A percentile compares a stretch with the other conserved stretches of the same genome.
Evolutionary conservation across 1,284 basidiomycete genomes (phyloP).

Genomic region (Cronartium ribicola): DNA sequence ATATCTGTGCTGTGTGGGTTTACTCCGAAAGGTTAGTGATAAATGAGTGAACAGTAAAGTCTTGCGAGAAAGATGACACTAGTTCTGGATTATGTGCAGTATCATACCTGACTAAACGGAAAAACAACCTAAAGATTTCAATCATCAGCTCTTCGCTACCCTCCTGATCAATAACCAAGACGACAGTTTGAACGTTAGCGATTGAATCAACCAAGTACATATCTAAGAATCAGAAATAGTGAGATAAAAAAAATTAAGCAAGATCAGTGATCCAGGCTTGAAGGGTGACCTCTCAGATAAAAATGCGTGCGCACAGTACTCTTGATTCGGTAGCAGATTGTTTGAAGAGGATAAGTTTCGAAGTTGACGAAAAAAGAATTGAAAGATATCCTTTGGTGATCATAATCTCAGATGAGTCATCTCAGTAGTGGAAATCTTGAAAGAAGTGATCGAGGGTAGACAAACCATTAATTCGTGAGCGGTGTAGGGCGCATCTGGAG

Average conservation of each 20-base stretch:
- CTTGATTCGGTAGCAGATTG: constrained; percentile 50
- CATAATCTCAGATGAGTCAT: background rate
- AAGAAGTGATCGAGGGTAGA: background rate
- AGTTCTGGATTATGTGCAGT: too few relatives aligned
- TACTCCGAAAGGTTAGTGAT: constrained; percentile 1
- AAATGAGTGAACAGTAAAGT: background rate
- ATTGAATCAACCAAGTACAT: constrained; percentile 84
- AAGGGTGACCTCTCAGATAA: constrained; percentile 61
- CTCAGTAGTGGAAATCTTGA: background rate
- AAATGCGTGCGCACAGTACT: constrained; percentile 55
- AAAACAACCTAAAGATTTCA: constrained; percentile 77
- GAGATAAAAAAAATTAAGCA: background rate
- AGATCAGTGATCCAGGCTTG: background rate
- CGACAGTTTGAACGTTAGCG: constrained; percentile 88
- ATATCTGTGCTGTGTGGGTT: constrained; percentile 60
- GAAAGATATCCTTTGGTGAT: constrained; percentile 69
- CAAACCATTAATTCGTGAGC: constrained; percentile 66
- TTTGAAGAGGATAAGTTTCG: constrained; percentile 66
- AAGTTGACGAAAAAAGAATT: constrained; percentile 86
- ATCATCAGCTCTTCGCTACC: constrained; percentile 77
- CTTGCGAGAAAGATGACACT: background rate
- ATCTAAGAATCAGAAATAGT: constrained; percentile 53
- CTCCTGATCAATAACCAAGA: constrained; percentile 84
- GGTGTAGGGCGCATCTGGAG: constrained; percentile 94
- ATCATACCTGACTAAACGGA: constrained; percentile 65